Percentiles rank a stretch among this genome's conserved stretches.
These are phyloP conservation scores for Geosiphon pyriformis DNA, from an alignment of 192 early-diverging fungal genomes.

Conservation along the genomic window DNA sequence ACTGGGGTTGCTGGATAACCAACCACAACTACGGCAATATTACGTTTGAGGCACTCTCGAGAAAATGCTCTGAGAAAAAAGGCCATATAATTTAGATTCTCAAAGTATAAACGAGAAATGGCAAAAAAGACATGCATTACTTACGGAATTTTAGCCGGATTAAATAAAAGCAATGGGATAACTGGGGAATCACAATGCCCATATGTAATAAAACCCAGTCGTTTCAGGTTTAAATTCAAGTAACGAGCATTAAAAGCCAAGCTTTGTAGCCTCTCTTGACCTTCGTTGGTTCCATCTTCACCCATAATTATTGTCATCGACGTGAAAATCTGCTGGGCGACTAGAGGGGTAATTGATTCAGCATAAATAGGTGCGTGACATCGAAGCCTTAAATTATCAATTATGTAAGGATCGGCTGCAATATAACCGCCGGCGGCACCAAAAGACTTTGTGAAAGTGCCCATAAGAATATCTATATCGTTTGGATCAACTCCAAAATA, in stretches of 20 bases:
- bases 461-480: slow-evolving; percentile 93
- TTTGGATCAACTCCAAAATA: slow-evolving; percentile 87
- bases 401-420: slow-evolving; percentile 60
- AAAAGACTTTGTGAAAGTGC: slow-evolving; percentile 97
- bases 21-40: slow-evolving; percentile 94
- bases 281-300: slow-evolving; percentile 79
- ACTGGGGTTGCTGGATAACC: slow-evolving; percentile 98
- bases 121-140: too few relatives aligned
- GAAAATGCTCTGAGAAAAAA: slow-evolving; percentile 69
- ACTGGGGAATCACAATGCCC: slow-evolving; percentile 85
- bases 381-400: slow-evolving; percentile 75
- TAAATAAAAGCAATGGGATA: slow-evolving; percentile 84
- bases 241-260: slow-evolving; percentile 85
- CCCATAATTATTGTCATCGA: slow-evolving; percentile 91
- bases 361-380: slow-evolving; percentile 85
- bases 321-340: slow-evolving; percentile 86
- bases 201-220: slow-evolving; percentile 93
- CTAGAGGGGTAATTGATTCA: slow-evolving; percentile 79
- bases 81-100: too few relatives aligned
- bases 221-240: slow-evolving; percentile 70
- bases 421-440: slow-evolving; percentile 97
- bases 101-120: too few relatives aligned
- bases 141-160: slow-evolving; percentile 88
- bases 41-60: slow-evolving; percentile 80
- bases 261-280: slow-evolving; percentile 76